These are phyloP conservation scores for Xanthoconium purpureum DNA, from an alignment of 768 basidiomycete genomes.

Conservation along the genomic window DNA sequence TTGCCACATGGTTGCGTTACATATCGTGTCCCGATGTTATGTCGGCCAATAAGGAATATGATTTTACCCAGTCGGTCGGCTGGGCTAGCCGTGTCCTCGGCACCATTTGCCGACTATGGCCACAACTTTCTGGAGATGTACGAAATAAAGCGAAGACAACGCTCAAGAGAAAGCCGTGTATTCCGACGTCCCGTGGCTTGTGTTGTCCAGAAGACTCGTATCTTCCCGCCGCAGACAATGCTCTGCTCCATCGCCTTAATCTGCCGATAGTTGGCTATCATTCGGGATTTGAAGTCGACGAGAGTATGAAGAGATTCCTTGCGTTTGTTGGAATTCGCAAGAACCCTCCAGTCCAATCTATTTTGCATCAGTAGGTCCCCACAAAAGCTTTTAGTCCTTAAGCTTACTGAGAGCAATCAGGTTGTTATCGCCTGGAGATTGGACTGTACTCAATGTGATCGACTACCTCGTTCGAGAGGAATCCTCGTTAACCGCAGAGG, in stretches of 20 bases:
- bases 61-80: slow-evolving; percentile 57
- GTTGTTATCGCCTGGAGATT: not conserved
- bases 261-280: not conserved
- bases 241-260: not conserved
- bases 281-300: slow-evolving; percentile 35
- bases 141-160: slow-evolving; percentile 31
- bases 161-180: slow-evolving; percentile 33
- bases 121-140: slow-evolving; percentile 43
- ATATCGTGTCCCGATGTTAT: slow-evolving; percentile 47
- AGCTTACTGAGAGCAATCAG: not conserved
- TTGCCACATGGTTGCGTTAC: slow-evolving; percentile 70
- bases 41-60: slow-evolving; percentile 42
- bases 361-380: not conserved
- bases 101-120: slow-evolving; percentile 68
- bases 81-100: slow-evolving; percentile 78
- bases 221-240: slow-evolving; percentile 71
- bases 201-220: slow-evolving; percentile 67
- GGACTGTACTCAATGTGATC: not conserved
- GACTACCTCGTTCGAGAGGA: not conserved
- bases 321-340: not conserved
- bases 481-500: not conserved
- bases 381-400: not conserved
- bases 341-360: not conserved
- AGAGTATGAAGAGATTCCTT: not conserved
- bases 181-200: slow-evolving; percentile 59